A percentile compares a stretch with the other conserved stretches of the same genome.
Conservation (phyloP, 345 rosid genomes). For the Trapa incisa region DNA sequence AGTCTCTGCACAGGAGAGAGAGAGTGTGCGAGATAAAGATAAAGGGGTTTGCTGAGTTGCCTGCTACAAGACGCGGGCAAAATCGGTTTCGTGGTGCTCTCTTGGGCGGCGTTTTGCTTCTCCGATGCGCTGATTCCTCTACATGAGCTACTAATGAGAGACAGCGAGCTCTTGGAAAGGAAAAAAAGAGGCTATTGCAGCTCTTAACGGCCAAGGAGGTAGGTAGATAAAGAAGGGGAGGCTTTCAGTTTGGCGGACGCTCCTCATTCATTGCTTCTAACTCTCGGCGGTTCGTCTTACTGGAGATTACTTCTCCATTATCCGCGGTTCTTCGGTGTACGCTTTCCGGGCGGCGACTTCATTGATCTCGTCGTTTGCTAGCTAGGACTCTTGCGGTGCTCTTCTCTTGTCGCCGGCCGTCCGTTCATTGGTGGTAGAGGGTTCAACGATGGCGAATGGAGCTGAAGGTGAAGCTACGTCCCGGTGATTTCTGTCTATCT, state of each 20-base stretch:
- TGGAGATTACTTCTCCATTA: slow-evolving; percentile 4
- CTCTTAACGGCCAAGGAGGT: neutral
- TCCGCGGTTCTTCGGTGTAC: neutral
- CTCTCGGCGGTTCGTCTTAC: neutral
- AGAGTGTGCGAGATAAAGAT: slow-evolving; percentile 4
- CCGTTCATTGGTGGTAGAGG: slow-evolving; percentile 5
- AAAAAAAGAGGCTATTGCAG: neutral
- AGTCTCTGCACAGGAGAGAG: slow-evolving; percentile 5
- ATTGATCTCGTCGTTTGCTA: neutral
- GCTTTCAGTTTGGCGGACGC: neutral
- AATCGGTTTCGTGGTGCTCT: slow-evolving; percentile 18
- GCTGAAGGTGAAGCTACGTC: slow-evolving; percentile 13
- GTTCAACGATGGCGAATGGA: slow-evolving; percentile 33
- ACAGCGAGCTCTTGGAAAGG: neutral
- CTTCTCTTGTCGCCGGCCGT: neutral
- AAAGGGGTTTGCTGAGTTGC: slow-evolving; percentile 9
- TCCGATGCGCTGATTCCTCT: neutral
- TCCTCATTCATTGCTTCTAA: neutral
- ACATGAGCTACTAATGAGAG: neutral
- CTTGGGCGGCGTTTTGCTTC: slow-evolving; percentile 19
- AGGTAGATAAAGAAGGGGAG: neutral
- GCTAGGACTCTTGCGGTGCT: neutral
- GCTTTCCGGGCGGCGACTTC: neutral
- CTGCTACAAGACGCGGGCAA: slow-evolving; percentile 20
- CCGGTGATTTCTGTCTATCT: neutral